Conservation (phyloP, 768 basidiomycete species). For the Amanita brunnescens region DNA sequence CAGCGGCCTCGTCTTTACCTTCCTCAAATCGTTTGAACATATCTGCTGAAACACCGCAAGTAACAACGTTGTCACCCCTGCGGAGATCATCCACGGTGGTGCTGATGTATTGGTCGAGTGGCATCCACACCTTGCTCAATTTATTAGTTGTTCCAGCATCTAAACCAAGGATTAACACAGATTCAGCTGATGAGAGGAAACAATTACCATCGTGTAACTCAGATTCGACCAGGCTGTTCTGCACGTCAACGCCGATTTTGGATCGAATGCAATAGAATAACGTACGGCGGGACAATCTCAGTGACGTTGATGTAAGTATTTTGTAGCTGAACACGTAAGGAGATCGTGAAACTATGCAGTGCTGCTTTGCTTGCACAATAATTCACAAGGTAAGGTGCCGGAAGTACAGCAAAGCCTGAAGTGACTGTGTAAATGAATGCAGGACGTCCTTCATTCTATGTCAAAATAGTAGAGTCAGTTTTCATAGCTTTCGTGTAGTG, state of each 20-base stretch:
- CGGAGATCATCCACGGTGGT: conserved; percentile 3
- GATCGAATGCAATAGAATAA: conserved; percentile 5
- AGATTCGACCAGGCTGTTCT: conserved; percentile 4
- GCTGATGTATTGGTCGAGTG: conserved; percentile 4
- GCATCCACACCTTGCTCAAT: conserved; percentile 5
- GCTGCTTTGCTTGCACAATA: conserved; percentile 56
- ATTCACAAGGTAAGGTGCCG: conserved; percentile 32
- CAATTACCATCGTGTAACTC: conserved; percentile 6
- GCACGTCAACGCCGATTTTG: neutral
- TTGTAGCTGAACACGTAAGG: conserved; percentile 37
- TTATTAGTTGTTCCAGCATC: neutral
- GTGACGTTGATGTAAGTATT: conserved; percentile 44
- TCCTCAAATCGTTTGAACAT: conserved; percentile 3
- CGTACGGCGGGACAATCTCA: conserved; percentile 53
- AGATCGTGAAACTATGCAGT: conserved; percentile 40
- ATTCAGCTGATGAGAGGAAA: neutral
- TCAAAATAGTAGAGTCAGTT: neutral
- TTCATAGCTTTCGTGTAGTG: neutral
- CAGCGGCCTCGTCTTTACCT: neutral
- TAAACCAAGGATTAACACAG: neutral
- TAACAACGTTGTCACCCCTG: neutral
- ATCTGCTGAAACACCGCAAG: neutral
- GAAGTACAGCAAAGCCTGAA: conserved; percentile 41
- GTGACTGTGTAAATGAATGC: conserved; percentile 44
- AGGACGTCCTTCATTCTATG: conserved; percentile 35